phyloP scores from a whole-genome alignment of 495 filamentous ascomycete species.

The Penicillium bialowiezense region DNA sequence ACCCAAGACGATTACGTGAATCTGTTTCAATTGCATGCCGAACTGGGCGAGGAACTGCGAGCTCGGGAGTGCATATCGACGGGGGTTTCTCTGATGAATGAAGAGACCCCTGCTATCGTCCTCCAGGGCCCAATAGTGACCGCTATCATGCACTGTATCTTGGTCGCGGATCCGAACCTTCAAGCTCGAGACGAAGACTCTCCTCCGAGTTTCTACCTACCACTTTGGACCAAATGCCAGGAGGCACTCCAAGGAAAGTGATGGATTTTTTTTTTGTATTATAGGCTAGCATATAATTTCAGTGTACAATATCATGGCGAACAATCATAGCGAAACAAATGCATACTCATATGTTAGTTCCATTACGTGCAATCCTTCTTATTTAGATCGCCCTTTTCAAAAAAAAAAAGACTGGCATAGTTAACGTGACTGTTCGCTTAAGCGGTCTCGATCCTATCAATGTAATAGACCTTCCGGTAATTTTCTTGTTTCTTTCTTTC shows the following conservation, averaged over 20 bases:
- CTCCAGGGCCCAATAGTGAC: constrained; percentile 38
- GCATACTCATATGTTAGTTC: too few species aligned
- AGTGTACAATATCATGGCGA: constrained; percentile 7
- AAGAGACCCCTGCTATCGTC: constrained; percentile 53
- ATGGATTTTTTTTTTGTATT: too few species aligned
- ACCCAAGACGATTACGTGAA: constrained; percentile 54
- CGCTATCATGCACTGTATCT: constrained; percentile 49
- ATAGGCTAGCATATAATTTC: too few species aligned
- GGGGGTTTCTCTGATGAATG: constrained; percentile 55
- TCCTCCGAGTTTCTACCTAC: constrained; percentile 17
- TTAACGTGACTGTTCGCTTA: too few species aligned
- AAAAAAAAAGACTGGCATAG: too few species aligned
- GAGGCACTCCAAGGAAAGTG: constrained; percentile 9
- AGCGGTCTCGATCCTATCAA: too few species aligned
- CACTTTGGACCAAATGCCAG: constrained; percentile 33
- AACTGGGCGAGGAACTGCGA: constrained; percentile 40
- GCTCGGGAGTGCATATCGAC: constrained; percentile 49
- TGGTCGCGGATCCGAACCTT: constrained; percentile 49
- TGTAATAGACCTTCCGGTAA: too few species aligned
- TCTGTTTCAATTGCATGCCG: constrained; percentile 51
- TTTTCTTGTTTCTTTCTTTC: too few species aligned
- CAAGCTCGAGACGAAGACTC: constrained; percentile 21
- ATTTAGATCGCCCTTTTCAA: too few species aligned
- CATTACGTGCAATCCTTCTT: too few species aligned
- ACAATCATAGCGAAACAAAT: too few species aligned